Base-by-base conservation (phyloP, 75 land plant genomes). In the Gnetum montanum region DNA sequence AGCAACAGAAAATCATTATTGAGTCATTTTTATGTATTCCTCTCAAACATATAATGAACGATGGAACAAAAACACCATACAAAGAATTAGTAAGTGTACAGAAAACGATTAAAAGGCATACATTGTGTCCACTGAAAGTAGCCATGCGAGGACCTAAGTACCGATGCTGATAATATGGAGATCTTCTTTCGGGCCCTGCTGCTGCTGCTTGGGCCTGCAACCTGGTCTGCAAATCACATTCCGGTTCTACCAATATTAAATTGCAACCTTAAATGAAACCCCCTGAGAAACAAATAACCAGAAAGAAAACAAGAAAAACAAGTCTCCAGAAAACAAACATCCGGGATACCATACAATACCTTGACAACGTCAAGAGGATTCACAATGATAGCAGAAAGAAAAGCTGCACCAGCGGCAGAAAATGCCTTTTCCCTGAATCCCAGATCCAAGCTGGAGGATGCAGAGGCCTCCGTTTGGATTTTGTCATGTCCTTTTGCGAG, bases 301-400 rank as follows among this genome's bases (percentile, higher is more conserved):
- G 11, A 41, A 19, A 29, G 22, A 25, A 60, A 41, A 0, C 34
- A 41, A n/a, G 56, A 1, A 46, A 56, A 45, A 1, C 10, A 15
- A n/a, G 3, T 36, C 15, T 34, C 0, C 8, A 65, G 47, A 30
- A 34, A 30, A 23, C 26, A 28, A 56, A 47, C n/a, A n/a, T n/a
- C 29, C 6, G 7, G 0, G 12, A 34, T 1, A 37, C 31, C 8
- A 18, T 0, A 6, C 4, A 0, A 49, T n/a, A 94, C 98, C 98
- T 94, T 94, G 37, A 70, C 96, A 34, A 94, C 98, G 63, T 94
- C 98, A n/a, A 94, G 82, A 25, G 98, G 98, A 48, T 94, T 94
- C 18, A 94, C 91, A 8, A 94, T 69, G 24, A 94, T 53, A 6
- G 98, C 96, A 12, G 98, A 94, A 31, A 94, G 69, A 31, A 94